These are phyloP conservation scores for Abrus pulchellus DNA, from an alignment of 306 rosid species.

Conservation along the genomic window DNA sequence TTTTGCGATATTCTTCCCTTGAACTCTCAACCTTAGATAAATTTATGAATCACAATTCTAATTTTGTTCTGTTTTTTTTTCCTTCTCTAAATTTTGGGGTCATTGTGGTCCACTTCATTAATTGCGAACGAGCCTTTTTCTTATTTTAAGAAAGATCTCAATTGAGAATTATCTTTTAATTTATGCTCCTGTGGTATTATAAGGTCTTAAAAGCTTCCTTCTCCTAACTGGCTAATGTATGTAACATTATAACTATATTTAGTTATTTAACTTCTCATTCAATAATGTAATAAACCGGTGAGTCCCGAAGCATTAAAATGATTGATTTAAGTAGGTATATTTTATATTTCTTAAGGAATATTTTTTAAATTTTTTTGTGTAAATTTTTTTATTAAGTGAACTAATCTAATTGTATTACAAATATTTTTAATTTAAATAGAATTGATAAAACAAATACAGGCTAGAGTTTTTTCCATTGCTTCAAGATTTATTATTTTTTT, in stretches of 20 bases:
- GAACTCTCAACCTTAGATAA: neutral
- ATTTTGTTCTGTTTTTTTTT: neutral
- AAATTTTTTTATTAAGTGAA: too few relatives aligned
- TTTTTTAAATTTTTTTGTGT: too few relatives aligned
- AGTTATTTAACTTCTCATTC: neutral
- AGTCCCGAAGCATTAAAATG: too few relatives aligned
- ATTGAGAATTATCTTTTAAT: neutral
- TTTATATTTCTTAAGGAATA: too few relatives aligned
- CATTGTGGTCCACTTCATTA: conserved; percentile 33
- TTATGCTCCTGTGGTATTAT: neutral
- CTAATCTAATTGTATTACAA: too few relatives aligned
- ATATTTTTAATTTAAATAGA: too few relatives aligned
- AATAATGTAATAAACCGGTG: too few relatives aligned
- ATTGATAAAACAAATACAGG: too few relatives aligned
- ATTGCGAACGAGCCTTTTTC: conserved; percentile 7
- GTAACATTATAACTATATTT: neutral
- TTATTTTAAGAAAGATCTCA: too few relatives aligned
- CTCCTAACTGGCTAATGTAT: neutral
- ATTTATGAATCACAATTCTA: neutral
- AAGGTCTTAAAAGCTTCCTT: neutral
- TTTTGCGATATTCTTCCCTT: conserved; percentile 40
- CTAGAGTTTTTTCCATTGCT: neutral
- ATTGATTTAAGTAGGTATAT: too few relatives aligned
- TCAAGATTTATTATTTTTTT: neutral
- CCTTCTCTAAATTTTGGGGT: neutral